These are phyloP conservation scores for Potentilla sterilis DNA, from an alignment of 306 rosid species.

Conservation along the genomic window DNA sequence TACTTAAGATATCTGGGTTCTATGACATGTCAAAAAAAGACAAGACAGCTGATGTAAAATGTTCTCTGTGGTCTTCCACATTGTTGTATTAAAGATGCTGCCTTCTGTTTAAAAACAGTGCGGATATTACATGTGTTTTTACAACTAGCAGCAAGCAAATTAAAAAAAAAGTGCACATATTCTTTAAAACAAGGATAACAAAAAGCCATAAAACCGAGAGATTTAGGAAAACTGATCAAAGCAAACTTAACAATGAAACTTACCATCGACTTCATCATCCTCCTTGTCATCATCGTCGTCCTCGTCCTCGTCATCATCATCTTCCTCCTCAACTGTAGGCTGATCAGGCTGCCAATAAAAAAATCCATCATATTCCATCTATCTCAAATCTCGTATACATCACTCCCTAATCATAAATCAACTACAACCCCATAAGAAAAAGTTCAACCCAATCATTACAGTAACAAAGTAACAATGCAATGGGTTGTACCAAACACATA, in stretches of 20 bases:
- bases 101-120: too few species aligned
- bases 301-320: constrained; percentile 62
- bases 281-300: constrained; percentile 67
- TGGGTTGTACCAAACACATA: background rate
- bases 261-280: constrained; percentile 71
- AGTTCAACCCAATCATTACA: background rate
- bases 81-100: background rate
- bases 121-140: too few species aligned
- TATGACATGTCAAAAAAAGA: background rate
- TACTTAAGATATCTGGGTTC: background rate
- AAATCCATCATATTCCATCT: background rate
- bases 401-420: background rate
- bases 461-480: background rate
- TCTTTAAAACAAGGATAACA: background rate
- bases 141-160: background rate
- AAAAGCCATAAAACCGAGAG: background rate
- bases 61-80: background rate
- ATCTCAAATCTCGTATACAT: background rate
- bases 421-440: background rate
- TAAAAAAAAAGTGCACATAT: background rate
- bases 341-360: constrained; percentile 54
- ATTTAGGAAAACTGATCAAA: background rate
- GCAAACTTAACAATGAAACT: constrained; percentile 19
- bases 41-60: background rate
- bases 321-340: constrained; percentile 78